Conservation (phyloP, 305 asterid species). For the Rubia occidens region DNA sequence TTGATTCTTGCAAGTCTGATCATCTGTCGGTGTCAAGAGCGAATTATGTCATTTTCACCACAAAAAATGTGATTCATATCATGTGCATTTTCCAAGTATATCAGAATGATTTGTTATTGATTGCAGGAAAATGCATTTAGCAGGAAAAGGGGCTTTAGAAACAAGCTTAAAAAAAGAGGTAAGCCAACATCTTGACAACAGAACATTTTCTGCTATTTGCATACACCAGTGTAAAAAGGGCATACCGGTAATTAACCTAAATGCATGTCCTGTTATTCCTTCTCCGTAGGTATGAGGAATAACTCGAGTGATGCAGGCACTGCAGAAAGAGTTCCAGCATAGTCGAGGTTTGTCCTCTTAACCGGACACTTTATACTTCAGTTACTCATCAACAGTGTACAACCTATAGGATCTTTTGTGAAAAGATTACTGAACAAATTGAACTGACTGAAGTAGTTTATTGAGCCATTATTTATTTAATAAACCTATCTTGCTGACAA, state of each 20-base stretch:
- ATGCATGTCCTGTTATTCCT: not conserved
- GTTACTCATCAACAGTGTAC: not conserved
- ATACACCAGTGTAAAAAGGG: too few relatives aligned
- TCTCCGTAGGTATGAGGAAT: constrained; percentile 11
- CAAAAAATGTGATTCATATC: not conserved
- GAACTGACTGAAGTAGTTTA: not conserved
- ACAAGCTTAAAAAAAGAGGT: constrained; percentile 29
- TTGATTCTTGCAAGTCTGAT: not conserved
- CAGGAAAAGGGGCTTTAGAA: constrained; percentile 32
- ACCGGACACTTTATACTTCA: not conserved
- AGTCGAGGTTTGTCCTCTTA: not conserved
- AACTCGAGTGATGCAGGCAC: constrained; percentile 6
- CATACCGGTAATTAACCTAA: not conserved
- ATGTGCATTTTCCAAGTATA: not conserved
- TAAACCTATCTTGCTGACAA: not conserved
- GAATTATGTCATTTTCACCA: not conserved
- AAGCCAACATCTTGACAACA: not conserved
- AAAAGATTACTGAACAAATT: not conserved
- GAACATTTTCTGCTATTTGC: not conserved
- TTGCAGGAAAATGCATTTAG: constrained; percentile 33
- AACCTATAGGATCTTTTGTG: not conserved
- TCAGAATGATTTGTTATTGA: constrained; percentile 7
- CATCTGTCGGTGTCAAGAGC: not conserved
- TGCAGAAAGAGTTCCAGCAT: constrained; percentile 10
- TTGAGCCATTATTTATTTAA: not conserved